phyloP scores from a whole-genome alignment of 2,329 filamentous ascomycete genomes.

The Aspergillus pseudoglaucus region DNA sequence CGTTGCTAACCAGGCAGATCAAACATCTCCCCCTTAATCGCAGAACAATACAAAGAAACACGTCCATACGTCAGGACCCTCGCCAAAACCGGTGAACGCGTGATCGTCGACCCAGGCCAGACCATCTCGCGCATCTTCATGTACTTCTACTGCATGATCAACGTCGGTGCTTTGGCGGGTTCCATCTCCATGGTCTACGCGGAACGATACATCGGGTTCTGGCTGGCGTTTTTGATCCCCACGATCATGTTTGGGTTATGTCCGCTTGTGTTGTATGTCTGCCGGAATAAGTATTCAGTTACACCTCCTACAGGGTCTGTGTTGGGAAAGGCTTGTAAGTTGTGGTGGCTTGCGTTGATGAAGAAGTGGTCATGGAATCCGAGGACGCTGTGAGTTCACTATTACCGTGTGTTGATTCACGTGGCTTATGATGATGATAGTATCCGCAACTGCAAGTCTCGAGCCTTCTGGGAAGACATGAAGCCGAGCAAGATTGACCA shows the following conservation, averaged over 20 bases:
- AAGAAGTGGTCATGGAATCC: conserved; percentile 58
- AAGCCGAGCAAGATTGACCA: conserved; percentile 16
- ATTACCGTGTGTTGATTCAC: neutral
- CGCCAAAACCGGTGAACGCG: conserved; percentile 54
- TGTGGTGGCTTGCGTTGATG: conserved; percentile 57
- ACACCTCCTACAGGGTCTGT: conserved; percentile 67
- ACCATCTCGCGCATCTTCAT: conserved; percentile 64
- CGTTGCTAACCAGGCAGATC: conserved; percentile 28
- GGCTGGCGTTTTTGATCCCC: conserved; percentile 53
- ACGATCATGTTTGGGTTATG: conserved; percentile 58
- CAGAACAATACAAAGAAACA: conserved; percentile 60
- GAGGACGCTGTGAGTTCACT: conserved; percentile 26
- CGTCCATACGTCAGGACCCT: conserved; percentile 51
- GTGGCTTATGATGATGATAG: conserved; percentile 10
- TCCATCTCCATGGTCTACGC: conserved; percentile 65
- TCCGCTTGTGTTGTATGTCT: conserved; percentile 55
- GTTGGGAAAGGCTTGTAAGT: conserved; percentile 58
- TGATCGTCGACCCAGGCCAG: conserved; percentile 63
- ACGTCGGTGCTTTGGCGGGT: conserved; percentile 56
- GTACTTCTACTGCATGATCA: conserved; percentile 67
- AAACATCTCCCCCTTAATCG: conserved; percentile 66
- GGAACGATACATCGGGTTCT: conserved; percentile 71
- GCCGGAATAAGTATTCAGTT: conserved; percentile 57
- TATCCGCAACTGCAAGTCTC: conserved; percentile 11
- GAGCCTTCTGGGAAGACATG: conserved; percentile 16